Evolutionary conservation across 352 stramenopile species (phyloP).

Genomic region (Globisporangium canariense): DNA sequence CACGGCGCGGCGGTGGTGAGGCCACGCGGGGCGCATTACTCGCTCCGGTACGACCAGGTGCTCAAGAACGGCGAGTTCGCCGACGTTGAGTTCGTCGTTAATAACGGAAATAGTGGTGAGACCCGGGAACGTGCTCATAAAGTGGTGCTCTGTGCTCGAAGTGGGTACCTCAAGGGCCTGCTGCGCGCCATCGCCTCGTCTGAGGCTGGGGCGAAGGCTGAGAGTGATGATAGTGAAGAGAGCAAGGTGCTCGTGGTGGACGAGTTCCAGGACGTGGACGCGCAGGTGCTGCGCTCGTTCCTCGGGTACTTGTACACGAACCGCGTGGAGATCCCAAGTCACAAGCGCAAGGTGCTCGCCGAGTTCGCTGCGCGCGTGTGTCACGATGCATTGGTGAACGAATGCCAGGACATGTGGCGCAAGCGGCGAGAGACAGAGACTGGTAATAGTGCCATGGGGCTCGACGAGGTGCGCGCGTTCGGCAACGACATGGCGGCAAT

Average conservation of each 20-base stretch:
- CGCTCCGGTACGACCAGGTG: slow-evolving; percentile 54
- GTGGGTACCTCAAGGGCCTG: slow-evolving; percentile 53
- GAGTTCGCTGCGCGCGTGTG: slow-evolving; percentile 55
- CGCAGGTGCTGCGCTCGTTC: slow-evolving; percentile 58
- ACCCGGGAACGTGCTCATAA: slow-evolving; percentile 35
- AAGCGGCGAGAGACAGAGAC: slow-evolving; percentile 20
- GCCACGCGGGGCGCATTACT: slow-evolving; percentile 58
- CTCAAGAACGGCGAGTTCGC: slow-evolving; percentile 47
- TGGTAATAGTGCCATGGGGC: background rate
- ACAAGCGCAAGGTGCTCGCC: slow-evolving; percentile 55
- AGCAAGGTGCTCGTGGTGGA: slow-evolving; percentile 31
- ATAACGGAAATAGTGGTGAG: slow-evolving; percentile 13
- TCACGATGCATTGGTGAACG: slow-evolving; percentile 40
- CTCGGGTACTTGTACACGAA: slow-evolving; percentile 72
- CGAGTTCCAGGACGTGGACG: slow-evolving; percentile 56
- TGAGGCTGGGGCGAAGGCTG: slow-evolving; percentile 1
- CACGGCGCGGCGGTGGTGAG: slow-evolving; percentile 56
- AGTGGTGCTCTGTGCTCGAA: slow-evolving; percentile 56
- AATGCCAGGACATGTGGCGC: slow-evolving; percentile 59
- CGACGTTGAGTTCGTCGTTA: slow-evolving; percentile 51
- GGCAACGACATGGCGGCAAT: slow-evolving; percentile 51
- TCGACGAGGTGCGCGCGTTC: slow-evolving; percentile 37
- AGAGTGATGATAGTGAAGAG: slow-evolving; percentile 9
- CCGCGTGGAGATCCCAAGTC: slow-evolving; percentile 51
- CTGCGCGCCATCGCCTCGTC: slow-evolving; percentile 37